phyloP scores from a whole-genome alignment of 1,284 basidiomycete species.

The Hypsizygus ulmarius region DNA sequence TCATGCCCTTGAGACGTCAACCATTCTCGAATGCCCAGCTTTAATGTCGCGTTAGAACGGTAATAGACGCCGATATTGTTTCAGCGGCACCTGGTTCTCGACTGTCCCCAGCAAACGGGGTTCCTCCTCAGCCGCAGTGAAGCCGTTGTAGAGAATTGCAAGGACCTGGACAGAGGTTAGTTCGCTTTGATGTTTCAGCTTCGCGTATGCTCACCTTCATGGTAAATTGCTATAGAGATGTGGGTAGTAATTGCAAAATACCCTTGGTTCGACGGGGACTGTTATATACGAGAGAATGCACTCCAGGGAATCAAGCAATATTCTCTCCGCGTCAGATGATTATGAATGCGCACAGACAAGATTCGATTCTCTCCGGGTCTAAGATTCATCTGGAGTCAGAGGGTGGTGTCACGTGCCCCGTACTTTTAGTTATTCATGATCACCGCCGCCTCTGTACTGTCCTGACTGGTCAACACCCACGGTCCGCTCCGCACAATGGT shows the following conservation, averaged over 20 bases:
- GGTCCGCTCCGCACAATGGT: too few species aligned
- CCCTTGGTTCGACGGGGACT: neutral
- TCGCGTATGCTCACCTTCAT: conserved; percentile 34
- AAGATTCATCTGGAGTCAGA: conserved; percentile 13
- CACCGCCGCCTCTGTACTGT: too few species aligned
- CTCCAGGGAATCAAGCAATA: conserved; percentile 12
- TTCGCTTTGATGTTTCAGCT: neutral
- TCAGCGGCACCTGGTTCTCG: conserved; percentile 71
- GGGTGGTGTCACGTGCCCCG: conserved; percentile 16
- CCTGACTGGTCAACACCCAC: too few species aligned
- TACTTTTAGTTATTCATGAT: neutral
- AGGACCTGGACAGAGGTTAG: conserved; percentile 54
- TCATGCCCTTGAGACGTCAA: conserved; percentile 78
- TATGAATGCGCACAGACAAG: conserved; percentile 9
- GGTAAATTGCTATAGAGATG: conserved; percentile 9
- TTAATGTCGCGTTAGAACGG: conserved; percentile 8
- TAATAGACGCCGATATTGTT: neutral
- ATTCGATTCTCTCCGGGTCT: conserved; percentile 20
- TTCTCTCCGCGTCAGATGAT: conserved; percentile 16
- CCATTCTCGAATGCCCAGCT: conserved; percentile 77
- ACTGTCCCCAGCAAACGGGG: conserved; percentile 85
- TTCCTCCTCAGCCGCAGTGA: conserved; percentile 73
- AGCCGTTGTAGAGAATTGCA: conserved; percentile 79
- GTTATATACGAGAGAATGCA: neutral
- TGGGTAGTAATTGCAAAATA: neutral